Evolutionary conservation across 164 flowering plant genomes (phyloP), one percentile per base, ranked within the genome.

Genomic region (Macadamia tetraphylla): DNA sequence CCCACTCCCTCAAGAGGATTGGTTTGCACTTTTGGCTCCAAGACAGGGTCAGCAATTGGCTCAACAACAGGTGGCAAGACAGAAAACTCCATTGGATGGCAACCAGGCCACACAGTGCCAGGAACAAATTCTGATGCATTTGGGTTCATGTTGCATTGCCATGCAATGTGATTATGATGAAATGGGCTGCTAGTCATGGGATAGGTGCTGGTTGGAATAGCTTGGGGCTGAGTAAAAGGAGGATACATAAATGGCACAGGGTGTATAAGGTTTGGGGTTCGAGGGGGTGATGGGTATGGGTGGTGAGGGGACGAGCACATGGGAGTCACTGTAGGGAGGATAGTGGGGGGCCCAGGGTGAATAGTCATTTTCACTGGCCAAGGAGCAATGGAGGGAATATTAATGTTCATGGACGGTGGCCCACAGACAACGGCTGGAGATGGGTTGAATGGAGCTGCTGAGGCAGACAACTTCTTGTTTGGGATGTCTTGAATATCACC

Each of bases 381-480:
- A 46, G 92, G 86, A 15, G 80, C 84, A 62, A 86, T 79, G 56
- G 87, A 67, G 63, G 91, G 92, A 57, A 81, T 74, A 66, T 83
- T 74, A 18, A 91, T 82, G 68, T 79, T 91, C 81, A 89, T 77
- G 63, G 91, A 87, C 62, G 92, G 86, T 18, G 86, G 73, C 62
- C 85, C 79, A 72, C 90, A 90, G 46, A 76, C 67, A 70, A 70
- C 65, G 30, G 76, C 51, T 62, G 86, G 78, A 65, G 92, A 85
- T 55, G 99, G 99, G 70, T 81, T 92, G 75, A 88, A 92, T 58
- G 99, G 99, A 75, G 87, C 84, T 35, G 99, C 99, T 57, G 89
- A 90, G 58, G 99, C 99, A 67, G 99, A 94, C 71, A 94, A 79
- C 76, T 90, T 91, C 81, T 81, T 93, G 71, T 79, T 88, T 10